A percentile compares a stretch with the other conserved stretches of the same genome.
phyloP scores from a whole-genome alignment of 306 rosid species.

The Pterocarpus macrocarpus region DNA sequence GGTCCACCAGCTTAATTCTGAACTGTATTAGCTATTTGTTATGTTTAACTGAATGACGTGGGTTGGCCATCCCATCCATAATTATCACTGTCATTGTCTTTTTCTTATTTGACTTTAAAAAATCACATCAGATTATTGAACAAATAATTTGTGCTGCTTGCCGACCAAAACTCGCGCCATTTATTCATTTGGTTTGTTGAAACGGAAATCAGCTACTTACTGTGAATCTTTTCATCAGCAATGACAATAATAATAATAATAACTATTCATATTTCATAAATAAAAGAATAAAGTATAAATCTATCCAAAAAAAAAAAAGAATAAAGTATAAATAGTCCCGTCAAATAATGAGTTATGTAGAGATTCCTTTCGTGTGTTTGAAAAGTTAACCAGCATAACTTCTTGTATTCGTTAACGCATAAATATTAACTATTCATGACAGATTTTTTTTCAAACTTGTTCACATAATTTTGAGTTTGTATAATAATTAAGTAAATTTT shows the following conservation, averaged over 20 bases:
- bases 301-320: too few species aligned
- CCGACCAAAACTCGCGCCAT: background rate
- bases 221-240: background rate
- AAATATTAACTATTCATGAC: too few species aligned
- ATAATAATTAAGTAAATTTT: too few species aligned
- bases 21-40: background rate
- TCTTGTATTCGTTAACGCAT: background rate
- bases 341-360: background rate
- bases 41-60: slow-evolving; percentile 16
- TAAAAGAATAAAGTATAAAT: too few species aligned
- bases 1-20: slow-evolving; percentile 40
- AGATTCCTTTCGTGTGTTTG: background rate
- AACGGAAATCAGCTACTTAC: background rate
- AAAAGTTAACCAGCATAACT: background rate
- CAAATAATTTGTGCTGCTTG: slow-evolving; percentile 13
- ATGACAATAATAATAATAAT: too few species aligned
- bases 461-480: too few species aligned
- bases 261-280: background rate
- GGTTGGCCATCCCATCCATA: slow-evolving; percentile 41
- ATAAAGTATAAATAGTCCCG: too few species aligned
- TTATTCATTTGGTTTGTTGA: background rate
- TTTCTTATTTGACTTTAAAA: background rate
- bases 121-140: background rate
- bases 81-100: background rate
- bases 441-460: too few species aligned